Evolutionary conservation across 1,284 basidiomycete genomes (phyloP), one percentile per base, ranked within the genome.

Genomic region (Leccinum subrobustum): DNA sequence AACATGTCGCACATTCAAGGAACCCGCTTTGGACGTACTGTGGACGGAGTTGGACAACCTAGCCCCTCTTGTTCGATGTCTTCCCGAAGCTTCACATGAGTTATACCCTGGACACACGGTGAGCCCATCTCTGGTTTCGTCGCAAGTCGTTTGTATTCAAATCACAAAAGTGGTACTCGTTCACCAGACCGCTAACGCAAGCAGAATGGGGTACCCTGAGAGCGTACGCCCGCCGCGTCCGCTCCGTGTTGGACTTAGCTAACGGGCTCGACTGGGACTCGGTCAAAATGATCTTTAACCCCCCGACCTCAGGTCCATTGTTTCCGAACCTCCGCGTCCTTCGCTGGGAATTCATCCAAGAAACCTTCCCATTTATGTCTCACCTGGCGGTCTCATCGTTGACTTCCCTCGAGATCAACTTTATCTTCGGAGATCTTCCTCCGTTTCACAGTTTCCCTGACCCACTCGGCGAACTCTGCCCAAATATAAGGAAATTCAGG

Each of bases 1-100:
- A 61, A 69, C 68, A 4, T 69, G 68, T 47, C 59, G 48, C n/a
- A 54, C 57, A 3, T 72, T 72, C 65, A 69, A 69, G 42, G 68
- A 70, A 2, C 68, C 68, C 4, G 68, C 68, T 1, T 57, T 69
- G n/a, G 65, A 63, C 27, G 65, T 69, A 0, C 68, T 69, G 16
- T 69, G 68, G 68, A 58, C 58, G 23, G 67, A 72, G 56, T 42
- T 69, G 42, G 25, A 3, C n/a, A 52, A 67, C 29, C 51, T 68
- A 3, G 61, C 67, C n/a, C 68, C 70, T 27, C 67, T 72, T 8
- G 64, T 56, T 9, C 63, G 63, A 14, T 69, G 68, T 56, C 51
- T 72, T 29, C 70, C 68, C 2, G 64, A 63, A 25, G 70, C 44
- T 9, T 67, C 62, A 1, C 56, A 57, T 60, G 58, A 37, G 6